Evolutionary conservation across 495 filamentous ascomycete genomes (phyloP).

Genomic region (Trichocladium antarcticum): DNA sequence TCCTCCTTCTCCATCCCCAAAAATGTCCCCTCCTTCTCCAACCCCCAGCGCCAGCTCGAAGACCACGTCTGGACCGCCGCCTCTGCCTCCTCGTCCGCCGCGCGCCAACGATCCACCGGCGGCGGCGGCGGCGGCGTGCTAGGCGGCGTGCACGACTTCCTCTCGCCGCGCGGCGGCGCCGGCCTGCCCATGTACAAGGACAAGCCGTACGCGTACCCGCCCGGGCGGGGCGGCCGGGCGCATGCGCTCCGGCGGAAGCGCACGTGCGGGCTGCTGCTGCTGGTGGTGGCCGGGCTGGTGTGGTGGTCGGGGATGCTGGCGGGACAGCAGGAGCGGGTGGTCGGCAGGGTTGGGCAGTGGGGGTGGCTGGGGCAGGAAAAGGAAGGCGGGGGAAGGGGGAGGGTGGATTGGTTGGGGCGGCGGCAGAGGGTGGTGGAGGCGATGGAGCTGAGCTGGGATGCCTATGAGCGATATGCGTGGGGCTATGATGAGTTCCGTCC

Average conservation of each 20-base stretch:
- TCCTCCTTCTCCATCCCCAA: constrained; percentile 50
- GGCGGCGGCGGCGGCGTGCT: constrained; percentile 23
- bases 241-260: constrained; percentile 39
- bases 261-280: constrained; percentile 35
- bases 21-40: constrained; percentile 60
- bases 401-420: constrained; percentile 60
- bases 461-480: constrained; percentile 90
- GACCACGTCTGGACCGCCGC: constrained; percentile 54
- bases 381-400: constrained; percentile 20
- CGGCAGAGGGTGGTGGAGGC: constrained; percentile 81
- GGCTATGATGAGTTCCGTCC: constrained; percentile 82
- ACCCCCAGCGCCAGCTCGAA: constrained; percentile 56
- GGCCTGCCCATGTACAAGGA: constrained; percentile 96
- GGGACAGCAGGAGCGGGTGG: constrained; percentile 22
- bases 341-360: constrained; percentile 26
- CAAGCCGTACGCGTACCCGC: constrained; percentile 71
- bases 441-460: constrained; percentile 81
- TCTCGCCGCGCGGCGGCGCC: constrained; percentile 40
- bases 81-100: constrained; percentile 20
- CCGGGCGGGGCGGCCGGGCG: constrained; percentile 41
- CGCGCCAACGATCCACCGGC: constrained; percentile 16
- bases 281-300: constrained; percentile 42
- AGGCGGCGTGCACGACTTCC: constrained; percentile 35
- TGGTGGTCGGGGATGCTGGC: constrained; percentile 51
- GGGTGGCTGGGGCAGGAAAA: constrained; percentile 30